These are phyloP conservation scores for Nidula microcarpa DNA, from an alignment of 768 basidiomycete genomes.

Conservation along the genomic window DNA sequence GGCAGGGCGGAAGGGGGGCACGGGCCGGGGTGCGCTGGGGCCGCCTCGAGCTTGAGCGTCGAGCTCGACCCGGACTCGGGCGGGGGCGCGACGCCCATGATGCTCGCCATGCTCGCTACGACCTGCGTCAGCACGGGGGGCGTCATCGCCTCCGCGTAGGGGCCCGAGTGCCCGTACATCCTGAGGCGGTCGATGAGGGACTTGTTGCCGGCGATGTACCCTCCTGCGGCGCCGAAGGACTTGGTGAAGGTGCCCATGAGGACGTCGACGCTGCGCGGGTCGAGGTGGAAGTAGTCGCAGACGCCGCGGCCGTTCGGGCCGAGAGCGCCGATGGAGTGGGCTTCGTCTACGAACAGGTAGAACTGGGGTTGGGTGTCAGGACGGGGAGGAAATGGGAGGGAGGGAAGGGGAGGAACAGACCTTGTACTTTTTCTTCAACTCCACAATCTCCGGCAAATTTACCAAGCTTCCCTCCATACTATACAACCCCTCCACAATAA, in stretches of 20 bases:
- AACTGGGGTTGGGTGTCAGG: conserved; percentile 56
- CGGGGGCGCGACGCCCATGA: conserved; percentile 77
- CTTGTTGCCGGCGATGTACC: conserved; percentile 89
- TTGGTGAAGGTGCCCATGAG: conserved; percentile 99
- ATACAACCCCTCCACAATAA: conserved; percentile 94
- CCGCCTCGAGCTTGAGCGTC: background rate
- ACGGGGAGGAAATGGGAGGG: background rate
- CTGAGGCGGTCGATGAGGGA: conserved; percentile 79
- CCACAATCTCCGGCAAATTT: conserved; percentile 77
- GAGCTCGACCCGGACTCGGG: conserved; percentile 12
- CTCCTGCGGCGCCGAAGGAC: conserved; percentile 91
- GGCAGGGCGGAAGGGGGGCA: conserved; percentile 66
- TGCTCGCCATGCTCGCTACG: conserved; percentile 89
- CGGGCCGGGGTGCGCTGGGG: conserved; percentile 56
- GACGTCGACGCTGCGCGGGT: conserved; percentile 81
- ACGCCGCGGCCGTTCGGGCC: conserved; percentile 95
- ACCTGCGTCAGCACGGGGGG: conserved; percentile 92
- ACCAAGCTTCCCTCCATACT: conserved; percentile 98
- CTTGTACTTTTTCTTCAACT: conserved; percentile 94
- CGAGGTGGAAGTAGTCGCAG: conserved; percentile 86
- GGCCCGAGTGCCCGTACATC: conserved; percentile 72
- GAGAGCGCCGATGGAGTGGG: conserved; percentile 94
- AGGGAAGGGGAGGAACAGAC: conserved; percentile 34
- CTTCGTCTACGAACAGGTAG: conserved; percentile 94
- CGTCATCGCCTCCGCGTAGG: conserved; percentile 88